Base-by-base conservation (phyloP, 1,284 basidiomycete species). In the Entoloma clypeatum region DNA sequence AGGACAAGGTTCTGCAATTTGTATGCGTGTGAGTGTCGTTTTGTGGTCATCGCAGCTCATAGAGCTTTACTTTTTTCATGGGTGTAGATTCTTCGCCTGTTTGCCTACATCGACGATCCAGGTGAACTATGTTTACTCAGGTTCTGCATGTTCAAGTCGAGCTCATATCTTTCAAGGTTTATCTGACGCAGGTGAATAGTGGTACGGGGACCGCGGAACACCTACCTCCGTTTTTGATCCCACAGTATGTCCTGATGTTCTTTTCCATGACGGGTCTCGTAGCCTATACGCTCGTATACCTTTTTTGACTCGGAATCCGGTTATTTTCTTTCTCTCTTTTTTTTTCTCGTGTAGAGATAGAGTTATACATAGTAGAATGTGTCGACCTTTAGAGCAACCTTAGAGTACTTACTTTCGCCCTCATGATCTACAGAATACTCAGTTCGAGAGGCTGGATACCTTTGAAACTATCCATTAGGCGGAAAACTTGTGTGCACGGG, bases 221-320 rank as follows among this genome's bases (percentile, higher is more conserved):
- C 51, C 56, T 85, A 3, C 69, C 81, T 3, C 67, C 75, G 1
- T 84, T 81, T 54, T 62, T 85, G 31, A 75, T 84, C 27, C 81
- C 79, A 5, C 81, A 84, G 52, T 84, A 82, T 52, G 63, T 74
- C 25, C 57, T 85, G 29, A 80, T 83, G 79, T 69, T 81, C 36
- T 43, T 79, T 31, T 71, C 75, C 2, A 81, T 81, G 76, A 79
- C 75, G 0, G 74, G 66, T 9, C 59, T 81, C 26, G 79, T 70
- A 1, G 76, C 75, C 0, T 83, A 78, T 48, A 65, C 72, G 0
- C 62, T 84, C 26, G 65, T 73, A 13, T 48, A 72, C 11, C 57
- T 84, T 6, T 84, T 79, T 47, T 73, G 55, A 60, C 44, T 17
- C 13, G 31, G 10, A 32, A 38, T 4, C 14, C n/a, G 11, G 19